These are phyloP conservation scores for Backusella parvicylindrica DNA, from an alignment of 192 early-diverging fungal genomes.

Conservation along the genomic window DNA sequence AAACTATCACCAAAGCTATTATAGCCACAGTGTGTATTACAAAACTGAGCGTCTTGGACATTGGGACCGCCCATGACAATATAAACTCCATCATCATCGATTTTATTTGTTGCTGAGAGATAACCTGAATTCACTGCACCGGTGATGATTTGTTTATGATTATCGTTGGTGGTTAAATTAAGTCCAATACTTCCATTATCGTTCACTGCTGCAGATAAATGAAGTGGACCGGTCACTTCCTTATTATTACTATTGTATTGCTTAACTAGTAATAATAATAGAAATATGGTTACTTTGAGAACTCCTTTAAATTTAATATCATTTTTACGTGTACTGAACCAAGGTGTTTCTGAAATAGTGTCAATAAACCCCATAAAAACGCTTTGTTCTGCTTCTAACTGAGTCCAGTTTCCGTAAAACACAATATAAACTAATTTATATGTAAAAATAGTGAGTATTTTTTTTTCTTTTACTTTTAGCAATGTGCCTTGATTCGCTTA, in stretches of 20 bases:
- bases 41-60: slow-evolving; percentile 26
- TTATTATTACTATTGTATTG: slow-evolving; percentile 4
- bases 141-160: slow-evolving; percentile 19
- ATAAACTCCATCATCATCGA: slow-evolving; percentile 22
- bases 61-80: slow-evolving; percentile 19
- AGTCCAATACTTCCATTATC: slow-evolving; percentile 16
- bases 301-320: neutral
- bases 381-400: slow-evolving; percentile 4
- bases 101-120: slow-evolving; percentile 11
- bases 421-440: slow-evolving; percentile 15
- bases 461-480: neutral
- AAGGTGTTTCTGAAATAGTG: slow-evolving; percentile 7
- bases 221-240: slow-evolving; percentile 18
- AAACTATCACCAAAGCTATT: slow-evolving; percentile 18
- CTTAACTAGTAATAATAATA: neutral
- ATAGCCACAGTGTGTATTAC: slow-evolving; percentile 23
- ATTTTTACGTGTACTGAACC: slow-evolving; percentile 19
- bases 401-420: slow-evolving; percentile 25
- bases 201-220: slow-evolving; percentile 17
- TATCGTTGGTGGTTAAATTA: slow-evolving; percentile 7
- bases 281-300: neutral
- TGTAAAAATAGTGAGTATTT: neutral
- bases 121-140: slow-evolving; percentile 21
- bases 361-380: slow-evolving; percentile 21
- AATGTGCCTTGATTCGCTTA: neutral